These are phyloP conservation scores for Ambrosiella xylebori DNA, from an alignment of 2,329 filamentous ascomycete species.

Conservation along the genomic window DNA sequence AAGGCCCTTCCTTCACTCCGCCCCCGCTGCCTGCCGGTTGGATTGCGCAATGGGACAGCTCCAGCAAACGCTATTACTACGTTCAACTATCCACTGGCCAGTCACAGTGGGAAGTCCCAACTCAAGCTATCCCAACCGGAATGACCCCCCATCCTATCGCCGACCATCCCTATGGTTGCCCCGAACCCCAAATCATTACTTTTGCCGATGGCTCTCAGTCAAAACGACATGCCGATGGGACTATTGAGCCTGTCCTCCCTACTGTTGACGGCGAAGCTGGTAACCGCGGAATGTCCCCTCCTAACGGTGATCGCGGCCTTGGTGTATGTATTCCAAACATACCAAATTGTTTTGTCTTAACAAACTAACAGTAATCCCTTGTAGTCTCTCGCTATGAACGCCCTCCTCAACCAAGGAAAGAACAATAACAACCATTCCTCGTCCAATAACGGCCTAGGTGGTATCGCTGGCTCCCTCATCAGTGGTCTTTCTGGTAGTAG, in stretches of 20 bases:
- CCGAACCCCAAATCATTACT: constrained; percentile 37
- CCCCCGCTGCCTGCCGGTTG: constrained; percentile 46
- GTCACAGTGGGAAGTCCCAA: constrained; percentile 60
- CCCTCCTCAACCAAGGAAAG: constrained; percentile 32
- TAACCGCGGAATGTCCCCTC: constrained; percentile 31
- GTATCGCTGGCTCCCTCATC: constrained; percentile 31
- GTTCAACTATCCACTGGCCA: constrained; percentile 55
- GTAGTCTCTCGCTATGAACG: constrained; percentile 43
- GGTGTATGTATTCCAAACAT: constrained; percentile 35
- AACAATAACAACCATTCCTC: constrained; percentile 23
- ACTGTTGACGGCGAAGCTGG: constrained; percentile 22
- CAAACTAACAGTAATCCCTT: background rate
- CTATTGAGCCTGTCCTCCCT: constrained; percentile 40
- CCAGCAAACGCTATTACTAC: constrained; percentile 50
- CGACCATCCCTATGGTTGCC: constrained; percentile 43
- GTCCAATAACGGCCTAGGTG: constrained; percentile 26
- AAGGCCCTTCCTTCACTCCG: constrained; percentile 42
- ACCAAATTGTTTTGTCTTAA: background rate
- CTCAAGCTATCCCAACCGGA: constrained; percentile 42
- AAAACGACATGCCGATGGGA: constrained; percentile 41
- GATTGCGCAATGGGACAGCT: constrained; percentile 53
- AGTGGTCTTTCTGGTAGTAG: constrained; percentile 21
- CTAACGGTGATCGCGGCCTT: constrained; percentile 42
- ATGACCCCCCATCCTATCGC: constrained; percentile 36
- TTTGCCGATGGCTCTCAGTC: constrained; percentile 47